These are phyloP conservation scores for Aegilops sharonensis DNA, from an alignment of 176 grass and related monocot genomes.

Conservation along the genomic window DNA sequence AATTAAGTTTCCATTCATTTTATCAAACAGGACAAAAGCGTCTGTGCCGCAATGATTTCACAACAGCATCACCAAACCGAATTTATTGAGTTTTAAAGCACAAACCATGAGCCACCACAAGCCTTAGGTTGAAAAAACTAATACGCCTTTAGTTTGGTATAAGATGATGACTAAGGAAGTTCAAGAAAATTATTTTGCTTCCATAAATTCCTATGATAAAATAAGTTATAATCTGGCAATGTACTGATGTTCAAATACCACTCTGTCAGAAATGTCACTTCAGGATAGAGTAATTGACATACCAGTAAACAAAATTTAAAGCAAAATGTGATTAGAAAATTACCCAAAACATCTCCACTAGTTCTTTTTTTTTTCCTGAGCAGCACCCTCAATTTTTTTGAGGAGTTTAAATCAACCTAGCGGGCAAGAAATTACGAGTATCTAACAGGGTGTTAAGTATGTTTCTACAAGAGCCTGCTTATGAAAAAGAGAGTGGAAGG, in stretches of 20 bases:
- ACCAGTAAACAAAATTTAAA: neutral
- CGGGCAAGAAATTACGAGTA: too few species aligned
- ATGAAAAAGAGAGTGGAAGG: neutral
- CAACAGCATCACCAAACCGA: neutral
- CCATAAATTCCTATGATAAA: neutral
- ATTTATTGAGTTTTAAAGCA: neutral
- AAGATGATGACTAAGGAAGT: neutral
- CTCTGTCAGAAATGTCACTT: neutral
- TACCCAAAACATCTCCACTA: neutral
- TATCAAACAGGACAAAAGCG: neutral
- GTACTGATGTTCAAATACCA: neutral
- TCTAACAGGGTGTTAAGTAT: too few species aligned
- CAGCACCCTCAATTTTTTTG: neutral
- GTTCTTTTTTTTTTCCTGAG: neutral
- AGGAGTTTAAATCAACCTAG: too few species aligned
- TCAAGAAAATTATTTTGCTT: neutral
- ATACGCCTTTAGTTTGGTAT: neutral
- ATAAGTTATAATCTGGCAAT: neutral
- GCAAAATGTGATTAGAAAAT: neutral
- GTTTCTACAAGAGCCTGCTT: too few species aligned
- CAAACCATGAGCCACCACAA: neutral
- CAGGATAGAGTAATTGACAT: neutral
- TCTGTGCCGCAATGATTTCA: neutral
- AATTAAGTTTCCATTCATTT: neutral
- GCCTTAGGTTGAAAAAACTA: neutral